These are phyloP conservation scores for Enterocytospora artemiae DNA, from an alignment of 371 early-diverging fungal species.

Conservation along the genomic window DNA sequence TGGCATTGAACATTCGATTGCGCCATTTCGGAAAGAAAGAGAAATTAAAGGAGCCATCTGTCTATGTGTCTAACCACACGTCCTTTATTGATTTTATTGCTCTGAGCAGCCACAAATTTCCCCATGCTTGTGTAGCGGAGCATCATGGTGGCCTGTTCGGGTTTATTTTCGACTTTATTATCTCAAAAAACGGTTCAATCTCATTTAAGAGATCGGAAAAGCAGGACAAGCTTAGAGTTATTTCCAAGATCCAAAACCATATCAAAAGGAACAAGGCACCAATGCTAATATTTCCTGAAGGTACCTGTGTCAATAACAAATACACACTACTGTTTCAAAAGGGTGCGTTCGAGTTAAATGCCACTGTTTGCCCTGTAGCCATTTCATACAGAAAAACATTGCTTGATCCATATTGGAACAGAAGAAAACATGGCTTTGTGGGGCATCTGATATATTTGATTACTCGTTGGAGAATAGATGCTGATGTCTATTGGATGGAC, in stretches of 20 bases:
- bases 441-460: constrained; percentile 64
- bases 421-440: constrained; percentile 61
- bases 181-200: constrained; percentile 64
- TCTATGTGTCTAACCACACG: constrained; percentile 69
- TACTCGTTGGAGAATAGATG: constrained; percentile 62
- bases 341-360: constrained; percentile 70
- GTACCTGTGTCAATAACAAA: constrained; percentile 73
- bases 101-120: constrained; percentile 64
- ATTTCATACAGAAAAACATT: constrained; percentile 60
- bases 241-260: constrained; percentile 59
- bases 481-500: constrained; percentile 55
- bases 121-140: constrained; percentile 68
- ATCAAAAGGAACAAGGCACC: constrained; percentile 55
- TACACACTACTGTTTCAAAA: constrained; percentile 72
- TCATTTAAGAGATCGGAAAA: constrained; percentile 66
- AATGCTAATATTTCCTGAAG: constrained; percentile 73
- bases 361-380: constrained; percentile 62
- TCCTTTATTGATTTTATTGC: constrained; percentile 69
- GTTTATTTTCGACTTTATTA: constrained; percentile 63
- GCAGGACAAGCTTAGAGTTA: constrained; percentile 61
- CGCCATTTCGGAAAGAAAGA: constrained; percentile 63
- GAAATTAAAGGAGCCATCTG: constrained; percentile 60
- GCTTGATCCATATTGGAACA: constrained; percentile 67
- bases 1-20: constrained; percentile 45
- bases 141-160: constrained; percentile 62